A percentile compares a stretch with the other conserved stretches of the same genome.
phyloP scores from a whole-genome alignment of 1,139 yeast species.

The Saccharomyces pastorianus region DNA sequence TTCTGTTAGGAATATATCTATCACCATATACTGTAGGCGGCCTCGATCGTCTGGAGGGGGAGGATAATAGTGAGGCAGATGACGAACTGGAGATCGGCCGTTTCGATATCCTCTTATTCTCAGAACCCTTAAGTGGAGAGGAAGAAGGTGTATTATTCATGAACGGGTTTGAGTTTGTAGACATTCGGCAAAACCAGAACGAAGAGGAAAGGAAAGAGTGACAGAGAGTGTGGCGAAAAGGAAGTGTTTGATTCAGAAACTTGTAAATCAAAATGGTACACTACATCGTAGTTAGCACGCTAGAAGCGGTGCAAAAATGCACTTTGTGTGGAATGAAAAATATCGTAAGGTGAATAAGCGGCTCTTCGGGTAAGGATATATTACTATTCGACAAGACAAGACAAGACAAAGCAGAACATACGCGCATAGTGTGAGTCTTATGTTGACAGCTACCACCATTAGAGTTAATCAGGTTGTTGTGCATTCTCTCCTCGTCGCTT shows the following conservation, averaged over 20 bases:
- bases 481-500: neutral
- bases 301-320: neutral
- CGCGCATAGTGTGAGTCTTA: too few species aligned
- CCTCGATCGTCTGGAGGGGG: constrained; percentile 28
- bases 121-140: constrained; percentile 22
- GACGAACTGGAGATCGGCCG: constrained; percentile 21
- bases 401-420: too few species aligned
- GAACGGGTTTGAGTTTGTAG: constrained; percentile 24
- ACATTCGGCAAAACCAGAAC: constrained; percentile 4
- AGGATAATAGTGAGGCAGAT: constrained; percentile 20
- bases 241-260: too few species aligned
- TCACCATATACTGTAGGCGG: constrained; percentile 48
- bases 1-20: constrained; percentile 77
- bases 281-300: neutral
- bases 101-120: constrained; percentile 15
- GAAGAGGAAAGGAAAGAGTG: neutral
- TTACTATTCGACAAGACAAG: neutral
- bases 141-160: constrained; percentile 29
- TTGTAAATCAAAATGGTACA: too few species aligned
- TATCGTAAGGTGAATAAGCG: neutral
- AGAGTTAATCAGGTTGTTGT: neutral
- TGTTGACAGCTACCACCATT: neutral
- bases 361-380: neutral
- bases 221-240: neutral
- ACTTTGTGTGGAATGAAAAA: neutral